Conservation (phyloP, 2,329 filamentous ascomycete species). For the Nakataea oryzae region DNA sequence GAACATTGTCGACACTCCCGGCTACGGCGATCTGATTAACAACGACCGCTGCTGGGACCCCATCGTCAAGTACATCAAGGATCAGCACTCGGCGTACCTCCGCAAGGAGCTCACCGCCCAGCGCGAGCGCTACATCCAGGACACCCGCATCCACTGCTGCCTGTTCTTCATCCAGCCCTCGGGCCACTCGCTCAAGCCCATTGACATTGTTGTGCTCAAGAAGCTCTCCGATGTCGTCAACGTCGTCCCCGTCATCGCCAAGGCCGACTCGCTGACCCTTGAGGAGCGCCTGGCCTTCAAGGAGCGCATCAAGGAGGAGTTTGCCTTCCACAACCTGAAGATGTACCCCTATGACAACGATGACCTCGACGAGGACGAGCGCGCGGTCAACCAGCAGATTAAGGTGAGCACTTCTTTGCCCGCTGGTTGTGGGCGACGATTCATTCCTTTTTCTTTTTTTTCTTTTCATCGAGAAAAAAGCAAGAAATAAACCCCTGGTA, state of each 20-base stretch:
- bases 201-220: conserved; percentile 98
- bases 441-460: too few relatives aligned
- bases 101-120: conserved; percentile 99
- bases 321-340: conserved; percentile 98
- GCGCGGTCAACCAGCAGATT: conserved; percentile 85
- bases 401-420: conserved; percentile 70
- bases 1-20: conserved; percentile 98
- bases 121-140: conserved; percentile 97
- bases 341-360: conserved; percentile 99
- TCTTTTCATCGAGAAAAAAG: not conserved
- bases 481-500: not conserved
- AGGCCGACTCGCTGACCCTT: conserved; percentile 89
- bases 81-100: conserved; percentile 98
- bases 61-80: conserved; percentile 99
- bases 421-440: too few relatives aligned
- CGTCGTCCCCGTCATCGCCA: conserved; percentile 96
- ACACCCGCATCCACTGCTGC: conserved; percentile 98
- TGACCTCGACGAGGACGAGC: conserved; percentile 95
- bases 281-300: conserved; percentile 97
- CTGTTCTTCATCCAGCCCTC: conserved; percentile 99
- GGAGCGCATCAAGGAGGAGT: conserved; percentile 99
- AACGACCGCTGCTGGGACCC: conserved; percentile 99
- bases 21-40: conserved; percentile 97
- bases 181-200: conserved; percentile 95
- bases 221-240: conserved; percentile 99